Evolutionary conservation across 345 rosid genomes (phyloP).

Genomic region (Arabis hirsuta): DNA sequence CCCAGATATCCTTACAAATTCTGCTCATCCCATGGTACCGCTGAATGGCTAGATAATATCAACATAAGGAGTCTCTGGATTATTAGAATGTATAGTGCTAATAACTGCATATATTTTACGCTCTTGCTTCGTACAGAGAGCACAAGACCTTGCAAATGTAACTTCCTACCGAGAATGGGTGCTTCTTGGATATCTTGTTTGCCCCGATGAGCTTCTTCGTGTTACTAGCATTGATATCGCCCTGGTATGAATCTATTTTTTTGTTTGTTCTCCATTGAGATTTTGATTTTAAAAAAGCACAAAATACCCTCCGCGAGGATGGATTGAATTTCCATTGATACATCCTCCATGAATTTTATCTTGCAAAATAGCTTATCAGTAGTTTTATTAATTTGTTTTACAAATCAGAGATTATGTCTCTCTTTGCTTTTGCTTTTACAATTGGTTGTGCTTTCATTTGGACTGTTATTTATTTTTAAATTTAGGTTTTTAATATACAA

Average conservation of each 20-base stretch:
- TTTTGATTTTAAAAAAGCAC: slow-evolving; percentile 14
- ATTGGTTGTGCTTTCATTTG: slow-evolving; percentile 31
- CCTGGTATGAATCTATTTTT: slow-evolving; percentile 55
- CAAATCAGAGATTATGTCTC: slow-evolving; percentile 2
- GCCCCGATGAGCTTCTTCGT: slow-evolving; percentile 98
- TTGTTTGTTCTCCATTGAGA: slow-evolving; percentile 21
- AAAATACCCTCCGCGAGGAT: neutral
- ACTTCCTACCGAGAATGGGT: slow-evolving; percentile 98
- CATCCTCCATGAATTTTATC: slow-evolving; percentile 2
- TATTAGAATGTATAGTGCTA: slow-evolving; percentile 22
- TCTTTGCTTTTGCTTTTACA: neutral
- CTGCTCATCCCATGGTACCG: slow-evolving; percentile 96
- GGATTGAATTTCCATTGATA: neutral
- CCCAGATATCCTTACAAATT: slow-evolving; percentile 96
- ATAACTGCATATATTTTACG: slow-evolving; percentile 29
- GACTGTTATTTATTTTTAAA: neutral
- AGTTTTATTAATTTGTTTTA: neutral
- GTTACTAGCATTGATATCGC: slow-evolving; percentile 99
- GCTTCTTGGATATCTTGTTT: slow-evolving; percentile 94
- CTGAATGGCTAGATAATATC: slow-evolving; percentile 22
- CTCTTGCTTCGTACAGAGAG: slow-evolving; percentile 66
- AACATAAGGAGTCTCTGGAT: slow-evolving; percentile 5
- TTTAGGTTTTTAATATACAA: slow-evolving; percentile 17
- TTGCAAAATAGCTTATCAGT: neutral
- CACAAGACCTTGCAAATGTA: slow-evolving; percentile 98